Conservation (phyloP, 345 rosid species). For the Boechera retrofracta region DNA sequence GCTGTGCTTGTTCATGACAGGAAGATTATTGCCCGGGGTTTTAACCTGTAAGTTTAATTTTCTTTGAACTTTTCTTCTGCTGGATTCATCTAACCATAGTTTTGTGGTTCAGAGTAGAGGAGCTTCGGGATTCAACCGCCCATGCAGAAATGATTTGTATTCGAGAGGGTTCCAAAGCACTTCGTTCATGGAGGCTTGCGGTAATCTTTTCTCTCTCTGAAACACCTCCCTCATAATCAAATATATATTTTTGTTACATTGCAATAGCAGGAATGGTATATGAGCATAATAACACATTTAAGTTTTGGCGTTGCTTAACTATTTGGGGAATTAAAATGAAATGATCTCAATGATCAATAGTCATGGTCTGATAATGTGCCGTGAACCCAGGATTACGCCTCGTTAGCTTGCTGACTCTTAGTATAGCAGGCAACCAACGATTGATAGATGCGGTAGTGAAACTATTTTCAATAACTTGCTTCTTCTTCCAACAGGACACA, state of each 20-base stretch:
- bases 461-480: constrained; percentile 14
- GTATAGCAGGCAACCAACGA: no score
- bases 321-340: constrained; percentile 2
- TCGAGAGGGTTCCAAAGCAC: constrained; percentile 81
- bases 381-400: no score
- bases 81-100: constrained; percentile 11
- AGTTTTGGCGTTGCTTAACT: not conserved
- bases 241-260: constrained; percentile 9
- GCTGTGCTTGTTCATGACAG: constrained; percentile 92
- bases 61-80: not conserved
- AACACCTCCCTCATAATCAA: not conserved
- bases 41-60: constrained; percentile 73
- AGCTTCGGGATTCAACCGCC: constrained; percentile 93
- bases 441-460: not conserved
- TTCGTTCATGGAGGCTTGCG: constrained; percentile 85
- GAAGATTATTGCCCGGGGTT: constrained; percentile 90
- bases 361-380: not conserved
- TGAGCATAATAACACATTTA: not conserved
- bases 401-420: no score
- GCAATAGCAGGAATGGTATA: constrained; percentile 9
- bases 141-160: constrained; percentile 98
- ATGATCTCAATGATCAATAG: not conserved
- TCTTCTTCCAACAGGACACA: constrained; percentile 57
- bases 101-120: constrained; percentile 77
- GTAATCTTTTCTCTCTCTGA: constrained; percentile 51